Evolutionary conservation across 495 filamentous ascomycete species (phyloP).

Genomic region (Podospora comata): DNA sequence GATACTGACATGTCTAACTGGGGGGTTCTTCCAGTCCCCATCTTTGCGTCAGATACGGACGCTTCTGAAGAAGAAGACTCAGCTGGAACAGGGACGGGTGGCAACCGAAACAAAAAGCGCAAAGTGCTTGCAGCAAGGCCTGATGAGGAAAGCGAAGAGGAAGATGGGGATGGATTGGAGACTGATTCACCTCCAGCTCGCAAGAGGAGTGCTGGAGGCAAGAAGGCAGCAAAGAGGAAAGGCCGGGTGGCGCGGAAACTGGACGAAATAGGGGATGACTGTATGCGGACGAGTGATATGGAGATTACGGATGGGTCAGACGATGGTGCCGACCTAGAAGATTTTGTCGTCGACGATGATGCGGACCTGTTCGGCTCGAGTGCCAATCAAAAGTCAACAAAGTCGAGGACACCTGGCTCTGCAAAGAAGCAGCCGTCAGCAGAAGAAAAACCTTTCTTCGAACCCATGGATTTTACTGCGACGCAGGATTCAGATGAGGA

Average conservation of each 20-base stretch:
- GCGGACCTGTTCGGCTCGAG: conserved; percentile 36
- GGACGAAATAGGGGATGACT: conserved; percentile 48
- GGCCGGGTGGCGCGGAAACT: conserved; percentile 27
- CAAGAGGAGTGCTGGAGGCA: conserved; percentile 8
- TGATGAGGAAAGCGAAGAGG: not conserved
- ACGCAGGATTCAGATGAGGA: conserved; percentile 39
- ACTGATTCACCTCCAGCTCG: conserved; percentile 8
- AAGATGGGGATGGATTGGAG: not conserved
- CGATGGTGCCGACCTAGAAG: conserved; percentile 43
- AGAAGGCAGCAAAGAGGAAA: conserved; percentile 17
- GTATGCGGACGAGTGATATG: conserved; percentile 47
- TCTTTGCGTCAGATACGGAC: conserved; percentile 35
- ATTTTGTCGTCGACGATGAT: conserved; percentile 46
- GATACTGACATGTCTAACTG: conserved; percentile 33
- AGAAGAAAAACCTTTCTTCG: conserved; percentile 30
- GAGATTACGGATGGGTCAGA: conserved; percentile 46
- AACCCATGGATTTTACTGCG: conserved; percentile 30
- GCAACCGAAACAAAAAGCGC: conserved; percentile 16
- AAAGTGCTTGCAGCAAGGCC: not conserved
- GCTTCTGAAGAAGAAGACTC: not conserved
- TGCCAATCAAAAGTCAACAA: conserved; percentile 31
- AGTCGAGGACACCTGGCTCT: conserved; percentile 28
- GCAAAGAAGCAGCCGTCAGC: conserved; percentile 15
- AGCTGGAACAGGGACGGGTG: conserved; percentile 1
- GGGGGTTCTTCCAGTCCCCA: conserved; percentile 27